Evolutionary conservation across 225 moss, liverwort and hornwort species (phyloP), one percentile per base, ranked within the genome.

Genomic region (Physcomitrellopsis africana): DNA sequence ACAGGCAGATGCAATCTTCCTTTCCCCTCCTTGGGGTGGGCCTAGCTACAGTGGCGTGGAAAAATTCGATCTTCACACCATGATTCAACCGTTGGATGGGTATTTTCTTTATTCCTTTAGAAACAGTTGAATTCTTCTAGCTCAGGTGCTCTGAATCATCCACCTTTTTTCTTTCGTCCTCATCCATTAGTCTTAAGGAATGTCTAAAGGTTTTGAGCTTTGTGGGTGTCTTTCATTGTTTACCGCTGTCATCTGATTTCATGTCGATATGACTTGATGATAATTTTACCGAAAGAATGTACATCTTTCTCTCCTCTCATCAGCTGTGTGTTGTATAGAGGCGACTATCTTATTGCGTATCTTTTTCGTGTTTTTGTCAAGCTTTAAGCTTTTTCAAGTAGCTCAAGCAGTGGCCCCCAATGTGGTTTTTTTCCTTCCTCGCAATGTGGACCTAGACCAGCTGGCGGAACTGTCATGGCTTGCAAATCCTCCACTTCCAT

Each of bases 21-120:
- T 97, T 44, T 97, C 96, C 46, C 96, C 96, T 65, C 96, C 96
- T 13, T 97, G 96, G 94, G 96, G 96, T 81, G 96, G 96, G 53
- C 96, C 96, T 48, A 76, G 70, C 58, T 97, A 97, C 65, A 65
- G 42, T 13, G 76, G 32, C 52, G 81, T 89, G 65, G 86, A 93
- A 41, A 84, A 80, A 44, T 97, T 94, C 68, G 87, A 94, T 68
- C 82, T 97, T n/a, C 83, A 89, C 43, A 87, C 96, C 65, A 97
- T 97, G 96, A 88, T 97, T 80, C 89, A 85, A 74, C 96, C 96
- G 2, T 86, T 85, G 74, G 96, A 94, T 78, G 92, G 94, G 96
- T 97, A 83, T 48, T 10, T 42, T 41, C 46, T 57, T 54, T 51
- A 70, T 55, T 47, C 55, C 63, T 64, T 32, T 55, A 22, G 22